phyloP scores from a whole-genome alignment of 2,329 filamentous ascomycete species.

The Neonectria sp. region DNA sequence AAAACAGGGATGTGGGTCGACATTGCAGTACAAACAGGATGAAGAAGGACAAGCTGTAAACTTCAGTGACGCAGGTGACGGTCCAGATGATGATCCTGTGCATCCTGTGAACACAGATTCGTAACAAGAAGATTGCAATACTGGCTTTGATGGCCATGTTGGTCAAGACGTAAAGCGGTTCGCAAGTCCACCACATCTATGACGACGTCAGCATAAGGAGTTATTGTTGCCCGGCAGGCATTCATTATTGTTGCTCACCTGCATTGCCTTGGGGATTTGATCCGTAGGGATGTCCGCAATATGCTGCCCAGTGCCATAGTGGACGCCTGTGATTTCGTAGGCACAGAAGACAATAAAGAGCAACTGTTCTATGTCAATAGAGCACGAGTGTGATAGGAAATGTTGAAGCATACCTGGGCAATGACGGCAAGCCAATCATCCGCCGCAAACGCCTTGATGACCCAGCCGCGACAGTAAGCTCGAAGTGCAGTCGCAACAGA shows the following conservation, averaged over 20 bases:
- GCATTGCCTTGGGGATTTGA: constrained; percentile 48
- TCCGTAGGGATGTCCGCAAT: constrained; percentile 34
- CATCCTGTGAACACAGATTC: constrained; percentile 49
- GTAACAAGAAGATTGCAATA: constrained; percentile 57
- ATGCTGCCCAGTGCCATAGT: constrained; percentile 48
- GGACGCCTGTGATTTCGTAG: constrained; percentile 48
- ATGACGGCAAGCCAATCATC: constrained; percentile 54
- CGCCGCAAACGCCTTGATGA: constrained; percentile 50
- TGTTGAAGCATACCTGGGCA: constrained; percentile 46
- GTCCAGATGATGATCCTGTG: constrained; percentile 53
- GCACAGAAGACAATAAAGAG: constrained; percentile 46
- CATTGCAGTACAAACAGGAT: constrained; percentile 59
- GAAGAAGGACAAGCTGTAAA: constrained; percentile 56
- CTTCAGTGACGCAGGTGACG: constrained; percentile 48
- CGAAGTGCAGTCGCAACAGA: constrained; percentile 50
- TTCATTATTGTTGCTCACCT: constrained; percentile 39
- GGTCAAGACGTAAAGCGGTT: constrained; percentile 56
- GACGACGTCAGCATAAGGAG: constrained; percentile 3
- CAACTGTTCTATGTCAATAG: constrained; percentile 12
- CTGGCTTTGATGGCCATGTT: constrained; percentile 56
- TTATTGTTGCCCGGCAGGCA: background rate
- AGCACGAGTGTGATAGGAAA: background rate
- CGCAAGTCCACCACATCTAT: constrained; percentile 59
- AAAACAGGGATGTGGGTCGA: constrained; percentile 56
- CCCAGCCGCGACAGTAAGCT: constrained; percentile 51